Conservation (phyloP, 176 grass and related monocot genomes). For the Eragrostis curvula region DNA sequence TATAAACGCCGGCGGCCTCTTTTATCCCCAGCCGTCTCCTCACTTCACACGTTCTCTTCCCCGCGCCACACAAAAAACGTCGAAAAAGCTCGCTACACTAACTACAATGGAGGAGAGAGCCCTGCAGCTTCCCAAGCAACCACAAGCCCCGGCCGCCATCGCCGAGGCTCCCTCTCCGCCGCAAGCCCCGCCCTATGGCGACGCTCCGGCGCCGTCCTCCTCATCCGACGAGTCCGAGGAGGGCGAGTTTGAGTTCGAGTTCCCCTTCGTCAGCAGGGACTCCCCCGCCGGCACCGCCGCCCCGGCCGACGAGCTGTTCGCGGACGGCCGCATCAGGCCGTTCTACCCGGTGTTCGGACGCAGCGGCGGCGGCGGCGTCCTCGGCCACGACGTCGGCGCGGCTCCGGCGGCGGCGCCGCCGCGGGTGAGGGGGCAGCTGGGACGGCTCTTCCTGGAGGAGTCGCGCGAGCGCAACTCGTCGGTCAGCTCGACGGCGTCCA, state of each 20-base stretch:
- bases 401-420: conserved; percentile 46
- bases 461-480: conserved; percentile 52
- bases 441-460: conserved; percentile 70
- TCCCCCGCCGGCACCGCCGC: conserved; percentile 41
- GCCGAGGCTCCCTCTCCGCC: not conserved
- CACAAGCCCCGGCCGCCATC: not conserved
- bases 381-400: not conserved
- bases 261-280: conserved; percentile 58
- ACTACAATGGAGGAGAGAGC: conserved; percentile 47
- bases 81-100: too few relatives aligned
- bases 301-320: conserved; percentile 68
- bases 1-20: conserved; percentile 38
- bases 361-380: not conserved
- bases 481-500: conserved; percentile 9
- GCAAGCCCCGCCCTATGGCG: not conserved
- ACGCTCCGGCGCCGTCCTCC: not conserved
- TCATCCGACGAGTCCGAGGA: conserved; percentile 32
- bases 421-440: conserved; percentile 48
- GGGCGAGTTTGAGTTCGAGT: conserved; percentile 64
- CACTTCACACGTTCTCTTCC: not conserved
- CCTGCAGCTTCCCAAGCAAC: not conserved
- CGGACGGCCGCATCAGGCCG: conserved; percentile 57
- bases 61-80: not conserved
- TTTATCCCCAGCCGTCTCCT: conserved; percentile 14
- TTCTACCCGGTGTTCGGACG: conserved; percentile 83